These are phyloP conservation scores for Fomitopsis pinicola DNA, from an alignment of 1,284 basidiomycete species.

Conservation along the genomic window DNA sequence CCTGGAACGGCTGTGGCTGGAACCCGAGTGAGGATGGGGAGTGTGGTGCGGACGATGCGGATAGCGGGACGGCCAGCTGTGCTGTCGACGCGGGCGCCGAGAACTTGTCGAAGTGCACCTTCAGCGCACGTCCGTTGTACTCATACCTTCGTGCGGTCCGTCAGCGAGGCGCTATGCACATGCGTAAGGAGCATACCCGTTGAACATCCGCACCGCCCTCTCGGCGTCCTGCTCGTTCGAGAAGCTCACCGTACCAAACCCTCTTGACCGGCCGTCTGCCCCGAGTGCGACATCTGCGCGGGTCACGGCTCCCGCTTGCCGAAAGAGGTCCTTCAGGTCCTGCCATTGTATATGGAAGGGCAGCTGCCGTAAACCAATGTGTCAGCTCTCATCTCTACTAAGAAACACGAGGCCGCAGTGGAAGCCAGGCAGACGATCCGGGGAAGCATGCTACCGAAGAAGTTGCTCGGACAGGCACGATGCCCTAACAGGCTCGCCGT, in stretches of 20 bases:
- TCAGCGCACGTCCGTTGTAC: slow-evolving; percentile 79
- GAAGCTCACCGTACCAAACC: slow-evolving; percentile 87
- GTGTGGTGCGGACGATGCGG: slow-evolving; percentile 23
- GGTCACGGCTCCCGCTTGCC: slow-evolving; percentile 82
- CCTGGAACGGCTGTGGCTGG: slow-evolving; percentile 7
- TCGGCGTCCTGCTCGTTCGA: slow-evolving; percentile 84
- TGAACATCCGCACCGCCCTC: slow-evolving; percentile 81
- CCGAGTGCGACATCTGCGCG: slow-evolving; percentile 85
- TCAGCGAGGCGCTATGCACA: background rate
- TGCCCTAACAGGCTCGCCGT: background rate
- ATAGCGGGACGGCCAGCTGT: slow-evolving; percentile 22
- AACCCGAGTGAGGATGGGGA: slow-evolving; percentile 14
- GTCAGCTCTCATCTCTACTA: background rate
- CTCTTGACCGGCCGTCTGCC: slow-evolving; percentile 80
- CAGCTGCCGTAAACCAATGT: slow-evolving; percentile 46
- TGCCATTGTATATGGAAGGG: slow-evolving; percentile 98
- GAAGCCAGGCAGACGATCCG: background rate
- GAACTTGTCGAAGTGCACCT: slow-evolving; percentile 86
- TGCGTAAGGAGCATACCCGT: slow-evolving; percentile 57
- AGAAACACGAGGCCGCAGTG: background rate
- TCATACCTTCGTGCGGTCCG: slow-evolving; percentile 57
- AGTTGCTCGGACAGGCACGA: background rate
- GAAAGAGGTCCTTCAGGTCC: slow-evolving; percentile 90
- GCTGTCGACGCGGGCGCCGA: slow-evolving; percentile 33
- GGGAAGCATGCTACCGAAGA: background rate